These are phyloP conservation scores for Polyporus arcularius DNA, from an alignment of 768 basidiomycete genomes.

Conservation along the genomic window DNA sequence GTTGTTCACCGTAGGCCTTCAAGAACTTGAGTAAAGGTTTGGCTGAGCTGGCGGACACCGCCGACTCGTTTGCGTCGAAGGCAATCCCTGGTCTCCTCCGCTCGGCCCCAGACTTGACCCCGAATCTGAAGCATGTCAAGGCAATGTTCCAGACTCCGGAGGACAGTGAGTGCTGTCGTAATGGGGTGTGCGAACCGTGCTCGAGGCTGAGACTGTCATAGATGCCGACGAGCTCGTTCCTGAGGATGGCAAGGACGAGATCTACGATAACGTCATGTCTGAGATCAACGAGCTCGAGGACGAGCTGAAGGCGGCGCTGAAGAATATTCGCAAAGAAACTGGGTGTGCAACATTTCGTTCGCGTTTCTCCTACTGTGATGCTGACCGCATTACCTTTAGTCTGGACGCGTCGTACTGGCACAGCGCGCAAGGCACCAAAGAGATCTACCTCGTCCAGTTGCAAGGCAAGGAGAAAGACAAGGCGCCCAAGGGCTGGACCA, in stretches of 20 bases:
- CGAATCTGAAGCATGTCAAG: conserved; percentile 72
- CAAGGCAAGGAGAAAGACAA: conserved; percentile 51
- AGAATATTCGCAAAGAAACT: conserved; percentile 63
- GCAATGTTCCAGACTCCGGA: conserved; percentile 66
- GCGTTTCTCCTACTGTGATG: conserved; percentile 4
- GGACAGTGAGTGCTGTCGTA: conserved; percentile 46
- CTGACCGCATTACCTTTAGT: conserved; percentile 38
- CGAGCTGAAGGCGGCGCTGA: conserved; percentile 66
- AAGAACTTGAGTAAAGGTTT: conserved; percentile 71
- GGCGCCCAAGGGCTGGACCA: conserved; percentile 84
- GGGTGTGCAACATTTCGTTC: conserved; percentile 45
- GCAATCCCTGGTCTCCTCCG: conserved; percentile 76
- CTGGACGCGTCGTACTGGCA: conserved; percentile 65
- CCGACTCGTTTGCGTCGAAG: conserved; percentile 75
- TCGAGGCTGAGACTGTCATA: conserved; percentile 23
- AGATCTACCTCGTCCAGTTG: conserved; percentile 88
- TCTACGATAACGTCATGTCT: conserved; percentile 74
- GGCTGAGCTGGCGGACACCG: conserved; percentile 56
- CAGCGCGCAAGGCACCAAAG: conserved; percentile 84
- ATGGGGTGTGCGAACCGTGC: not conserved
- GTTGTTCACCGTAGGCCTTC: conserved; percentile 57
- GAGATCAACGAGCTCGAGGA: conserved; percentile 74
- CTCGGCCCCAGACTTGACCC: conserved; percentile 76
- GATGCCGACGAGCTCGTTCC: conserved; percentile 76
- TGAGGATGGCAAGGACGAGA: conserved; percentile 79